A percentile compares a stretch with the other conserved stretches of the same genome.
Evolutionary conservation across 208 protist species (phyloP).

Genomic region (Crithidia mellificae): DNA sequence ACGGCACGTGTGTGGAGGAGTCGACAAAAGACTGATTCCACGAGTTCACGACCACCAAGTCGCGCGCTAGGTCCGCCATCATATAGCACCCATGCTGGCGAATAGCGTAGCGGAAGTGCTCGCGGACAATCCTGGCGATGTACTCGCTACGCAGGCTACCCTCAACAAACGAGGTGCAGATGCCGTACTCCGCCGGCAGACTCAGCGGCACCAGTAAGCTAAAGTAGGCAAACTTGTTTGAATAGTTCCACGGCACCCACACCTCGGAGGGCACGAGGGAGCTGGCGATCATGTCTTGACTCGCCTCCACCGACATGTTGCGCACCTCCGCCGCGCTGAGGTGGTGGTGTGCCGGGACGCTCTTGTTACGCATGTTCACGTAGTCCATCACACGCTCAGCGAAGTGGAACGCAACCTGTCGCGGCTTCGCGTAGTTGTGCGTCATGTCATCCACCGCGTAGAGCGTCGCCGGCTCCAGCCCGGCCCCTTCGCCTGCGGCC

Average conservation of each 20-base stretch:
- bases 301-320: neutral
- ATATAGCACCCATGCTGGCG: constrained; percentile 42
- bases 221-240: constrained; percentile 7
- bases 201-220: constrained; percentile 15
- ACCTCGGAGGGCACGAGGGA: neutral
- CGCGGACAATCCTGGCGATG: constrained; percentile 9
- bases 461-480: neutral
- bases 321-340: neutral
- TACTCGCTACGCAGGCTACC: constrained; percentile 14
- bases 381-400: neutral
- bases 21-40: constrained; percentile 36
- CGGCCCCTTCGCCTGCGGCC: neutral
- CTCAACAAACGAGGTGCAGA: constrained; percentile 18
- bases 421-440: neutral
- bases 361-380: neutral
- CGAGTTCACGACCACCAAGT: constrained; percentile 42
- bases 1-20: too few relatives aligned
- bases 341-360: neutral
- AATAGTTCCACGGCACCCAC: constrained; percentile 18
- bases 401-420: neutral
- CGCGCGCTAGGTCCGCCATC: constrained; percentile 29
- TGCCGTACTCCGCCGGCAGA: neutral
- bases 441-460: constrained; percentile 11
- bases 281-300: neutral
- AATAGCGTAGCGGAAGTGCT: constrained; percentile 35